Percentiles rank a stretch among this genome's conserved stretches.
Conservation (phyloP, 345 rosid genomes). For the Salix udensis region DNA sequence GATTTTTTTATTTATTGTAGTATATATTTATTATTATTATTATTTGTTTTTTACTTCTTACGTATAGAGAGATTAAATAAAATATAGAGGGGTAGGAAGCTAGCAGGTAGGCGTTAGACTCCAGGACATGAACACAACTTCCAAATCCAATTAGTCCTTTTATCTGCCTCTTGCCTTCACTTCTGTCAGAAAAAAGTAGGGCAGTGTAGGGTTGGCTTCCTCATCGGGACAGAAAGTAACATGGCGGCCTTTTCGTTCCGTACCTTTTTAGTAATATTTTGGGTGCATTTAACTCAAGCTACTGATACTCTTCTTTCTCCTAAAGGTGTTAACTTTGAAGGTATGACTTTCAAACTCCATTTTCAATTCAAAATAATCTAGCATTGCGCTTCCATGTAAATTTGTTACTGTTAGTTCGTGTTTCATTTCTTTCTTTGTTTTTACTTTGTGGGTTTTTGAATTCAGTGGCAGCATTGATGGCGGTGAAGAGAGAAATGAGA, state of each 20-base stretch:
- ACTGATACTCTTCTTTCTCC: constrained; percentile 82
- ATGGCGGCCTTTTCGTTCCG: constrained; percentile 24
- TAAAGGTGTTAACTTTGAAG: constrained; percentile 92
- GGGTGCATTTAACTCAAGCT: constrained; percentile 32
- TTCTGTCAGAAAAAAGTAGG: constrained; percentile 14
- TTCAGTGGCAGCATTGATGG: constrained; percentile 87
- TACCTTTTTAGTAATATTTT: constrained; percentile 23
- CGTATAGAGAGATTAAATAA: not conserved
- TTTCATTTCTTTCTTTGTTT: not conserved
- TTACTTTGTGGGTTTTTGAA: not conserved
- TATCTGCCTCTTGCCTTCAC: not conserved
- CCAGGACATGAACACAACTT: not conserved
- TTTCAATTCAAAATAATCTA: not conserved
- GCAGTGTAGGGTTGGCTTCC: not conserved
- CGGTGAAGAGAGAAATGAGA: constrained; percentile 72
- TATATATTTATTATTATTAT: no score
- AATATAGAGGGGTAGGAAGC: not conserved
- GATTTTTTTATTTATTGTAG: not conserved
- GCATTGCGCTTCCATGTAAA: not conserved
- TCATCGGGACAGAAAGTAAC: constrained; percentile 27
- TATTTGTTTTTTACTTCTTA: not conserved
- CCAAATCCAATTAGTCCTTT: not conserved
- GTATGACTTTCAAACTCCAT: constrained; percentile 23
- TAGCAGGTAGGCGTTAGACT: constrained; percentile 3
- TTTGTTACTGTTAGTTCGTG: not conserved